Percentiles rank a stretch among this genome's conserved stretches.
phyloP scores from a whole-genome alignment of 768 basidiomycete species.

The Boletus sp. region DNA sequence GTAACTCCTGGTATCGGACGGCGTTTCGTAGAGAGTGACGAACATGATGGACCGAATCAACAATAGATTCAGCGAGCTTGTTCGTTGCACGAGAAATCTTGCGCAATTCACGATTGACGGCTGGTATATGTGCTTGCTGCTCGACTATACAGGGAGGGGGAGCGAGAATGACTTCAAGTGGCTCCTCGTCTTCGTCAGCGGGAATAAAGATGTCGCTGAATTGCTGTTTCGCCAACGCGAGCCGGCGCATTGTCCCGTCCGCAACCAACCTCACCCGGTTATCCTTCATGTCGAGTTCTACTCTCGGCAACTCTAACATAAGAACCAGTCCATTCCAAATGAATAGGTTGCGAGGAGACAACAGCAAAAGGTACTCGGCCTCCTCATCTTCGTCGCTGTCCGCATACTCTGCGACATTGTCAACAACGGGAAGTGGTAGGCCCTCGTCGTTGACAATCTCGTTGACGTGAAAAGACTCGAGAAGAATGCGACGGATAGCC shows the following conservation, averaged over 20 bases:
- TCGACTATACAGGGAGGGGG: conserved; percentile 58
- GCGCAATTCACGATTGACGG: conserved; percentile 83
- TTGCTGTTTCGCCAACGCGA: conserved; percentile 71
- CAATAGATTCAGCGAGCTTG: conserved; percentile 87
- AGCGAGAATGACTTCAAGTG: conserved; percentile 40
- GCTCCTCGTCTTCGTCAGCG: conserved; percentile 62
- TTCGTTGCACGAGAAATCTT: conserved; percentile 90
- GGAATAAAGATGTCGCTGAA: conserved; percentile 65
- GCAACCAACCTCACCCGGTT: conserved; percentile 89
- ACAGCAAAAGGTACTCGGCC: conserved; percentile 73
- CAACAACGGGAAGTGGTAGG: conserved; percentile 38
- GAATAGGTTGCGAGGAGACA: conserved; percentile 84
- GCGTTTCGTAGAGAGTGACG: conserved; percentile 60
- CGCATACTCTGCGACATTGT: conserved; percentile 34
- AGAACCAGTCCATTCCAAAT: conserved; percentile 90
- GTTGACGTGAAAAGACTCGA: conserved; percentile 79
- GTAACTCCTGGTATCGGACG: conserved; percentile 72
- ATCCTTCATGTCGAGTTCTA: conserved; percentile 83
- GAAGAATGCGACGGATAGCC: conserved; percentile 72
- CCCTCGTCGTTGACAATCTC: conserved; percentile 55
- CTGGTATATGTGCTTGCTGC: conserved; percentile 86
- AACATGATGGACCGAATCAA: conserved; percentile 88
- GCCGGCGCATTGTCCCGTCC: conserved; percentile 77
- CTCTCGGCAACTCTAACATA: conserved; percentile 66
- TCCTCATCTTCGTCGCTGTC: conserved; percentile 56